phyloP scores from a whole-genome alignment of 2,329 filamentous ascomycete species.

The Tothia fuscella region DNA sequence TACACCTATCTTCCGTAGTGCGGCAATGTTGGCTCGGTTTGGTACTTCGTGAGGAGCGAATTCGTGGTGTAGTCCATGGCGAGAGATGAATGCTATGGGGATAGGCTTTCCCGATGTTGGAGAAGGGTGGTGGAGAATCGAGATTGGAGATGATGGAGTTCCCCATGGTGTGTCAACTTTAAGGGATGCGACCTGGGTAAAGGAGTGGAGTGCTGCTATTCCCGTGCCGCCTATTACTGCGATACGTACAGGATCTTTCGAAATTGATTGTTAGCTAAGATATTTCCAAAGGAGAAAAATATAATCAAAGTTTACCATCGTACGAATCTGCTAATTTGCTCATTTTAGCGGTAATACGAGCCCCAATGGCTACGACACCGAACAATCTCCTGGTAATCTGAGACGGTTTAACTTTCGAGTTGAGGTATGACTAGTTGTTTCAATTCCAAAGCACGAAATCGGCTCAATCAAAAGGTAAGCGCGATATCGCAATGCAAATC shows the following conservation, averaged over 20 bases:
- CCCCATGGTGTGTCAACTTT: slow-evolving; percentile 82
- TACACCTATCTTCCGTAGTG: slow-evolving; percentile 81
- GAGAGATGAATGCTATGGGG: slow-evolving; percentile 79
- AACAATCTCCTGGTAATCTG: too few species aligned
- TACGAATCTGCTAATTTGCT: too few species aligned
- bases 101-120: slow-evolving; percentile 50
- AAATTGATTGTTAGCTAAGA: background rate
- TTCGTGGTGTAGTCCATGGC: slow-evolving; percentile 82
- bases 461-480: too few species aligned
- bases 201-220: slow-evolving; percentile 75
- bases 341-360: too few species aligned
- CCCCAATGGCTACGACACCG: too few species aligned
- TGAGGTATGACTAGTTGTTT: too few species aligned
- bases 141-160: slow-evolving; percentile 60
- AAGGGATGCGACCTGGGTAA: slow-evolving; percentile 70
- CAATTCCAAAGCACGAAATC: too few species aligned
- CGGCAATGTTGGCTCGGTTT: slow-evolving; percentile 91
- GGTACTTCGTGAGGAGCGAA: slow-evolving; percentile 92
- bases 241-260: slow-evolving; percentile 35
- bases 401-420: too few species aligned
- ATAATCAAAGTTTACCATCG: too few species aligned
- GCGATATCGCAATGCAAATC: too few species aligned
- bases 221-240: slow-evolving; percentile 63
- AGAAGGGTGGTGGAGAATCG: slow-evolving; percentile 76
- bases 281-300: too few species aligned